A percentile compares a stretch with the other conserved stretches of the same genome.
Conservation (phyloP, 192 early-diverging fungal species). For the Entomortierella beljakovae region DNA sequence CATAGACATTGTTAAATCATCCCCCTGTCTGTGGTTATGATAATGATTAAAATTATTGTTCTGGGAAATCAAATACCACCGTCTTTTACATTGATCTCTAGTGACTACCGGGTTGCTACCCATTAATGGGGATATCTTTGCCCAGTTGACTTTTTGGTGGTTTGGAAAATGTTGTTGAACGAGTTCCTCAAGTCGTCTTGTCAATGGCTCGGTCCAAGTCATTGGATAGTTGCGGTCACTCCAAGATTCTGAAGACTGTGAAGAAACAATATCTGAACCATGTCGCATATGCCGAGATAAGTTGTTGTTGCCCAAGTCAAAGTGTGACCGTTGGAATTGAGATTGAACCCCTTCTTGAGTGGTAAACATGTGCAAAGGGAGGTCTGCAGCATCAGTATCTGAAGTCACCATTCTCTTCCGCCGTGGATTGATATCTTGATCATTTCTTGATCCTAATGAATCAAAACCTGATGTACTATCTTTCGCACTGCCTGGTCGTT, state of each 20-base stretch:
- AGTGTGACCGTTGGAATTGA: neutral
- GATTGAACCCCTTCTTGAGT: neutral
- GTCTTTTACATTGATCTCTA: constrained; percentile 43
- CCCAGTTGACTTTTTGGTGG: constrained; percentile 43
- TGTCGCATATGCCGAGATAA: constrained; percentile 3
- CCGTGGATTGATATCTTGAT: neutral
- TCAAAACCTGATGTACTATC: neutral
- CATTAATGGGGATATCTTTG: constrained; percentile 32
- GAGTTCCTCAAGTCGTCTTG: constrained; percentile 23
- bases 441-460: neutral
- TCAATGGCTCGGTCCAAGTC: constrained; percentile 42
- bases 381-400: constrained; percentile 13
- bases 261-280: neutral
- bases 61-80: constrained; percentile 40
- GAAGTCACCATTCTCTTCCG: constrained; percentile 3
- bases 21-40: neutral
- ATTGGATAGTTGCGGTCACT: constrained; percentile 26
- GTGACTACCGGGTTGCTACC: constrained; percentile 18
- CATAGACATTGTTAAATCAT: neutral
- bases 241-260: constrained; percentile 3
- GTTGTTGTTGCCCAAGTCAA: neutral
- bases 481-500: neutral
- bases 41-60: neutral
- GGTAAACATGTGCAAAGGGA: neutral
- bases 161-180: constrained; percentile 24